Conservation (phyloP, 75 land plant genomes). For the Picea glauca region DNA sequence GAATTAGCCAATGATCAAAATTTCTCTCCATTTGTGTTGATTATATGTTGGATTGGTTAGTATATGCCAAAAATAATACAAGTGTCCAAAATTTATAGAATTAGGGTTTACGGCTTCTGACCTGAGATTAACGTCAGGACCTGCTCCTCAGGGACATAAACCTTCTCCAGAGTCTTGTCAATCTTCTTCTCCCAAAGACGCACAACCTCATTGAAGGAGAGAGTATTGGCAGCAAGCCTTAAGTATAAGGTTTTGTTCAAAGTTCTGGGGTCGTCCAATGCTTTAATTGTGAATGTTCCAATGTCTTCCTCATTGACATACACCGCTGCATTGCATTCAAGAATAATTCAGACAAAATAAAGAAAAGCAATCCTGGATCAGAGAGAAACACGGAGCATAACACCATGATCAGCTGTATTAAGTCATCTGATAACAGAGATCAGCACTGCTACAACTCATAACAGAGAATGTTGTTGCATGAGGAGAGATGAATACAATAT, state of each 20-base stretch:
- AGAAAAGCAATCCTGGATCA: not conserved
- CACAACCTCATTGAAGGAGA: constrained; percentile 17
- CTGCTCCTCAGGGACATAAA: not conserved
- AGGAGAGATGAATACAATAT: too few species aligned
- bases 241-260: constrained; percentile 24
- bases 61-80: too few species aligned
- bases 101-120: not conserved
- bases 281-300: constrained; percentile 22
- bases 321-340: not conserved
- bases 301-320: constrained; percentile 29
- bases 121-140: constrained; percentile 4
- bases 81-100: too few species aligned
- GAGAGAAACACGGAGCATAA: not conserved
- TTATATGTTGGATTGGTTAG: too few species aligned
- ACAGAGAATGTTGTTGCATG: too few species aligned
- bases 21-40: too few species aligned
- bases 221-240: constrained; percentile 23
- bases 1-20: too few species aligned
- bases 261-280: constrained; percentile 24
- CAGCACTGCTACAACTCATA: too few species aligned
- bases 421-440: too few species aligned
- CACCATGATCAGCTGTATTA: too few species aligned
- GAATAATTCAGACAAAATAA: not conserved
- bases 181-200: constrained; percentile 28
- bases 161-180: constrained; percentile 11